phyloP scores from a whole-genome alignment of 352 stramenopile genomes.

The Nannochloropsis limnetica region DNA sequence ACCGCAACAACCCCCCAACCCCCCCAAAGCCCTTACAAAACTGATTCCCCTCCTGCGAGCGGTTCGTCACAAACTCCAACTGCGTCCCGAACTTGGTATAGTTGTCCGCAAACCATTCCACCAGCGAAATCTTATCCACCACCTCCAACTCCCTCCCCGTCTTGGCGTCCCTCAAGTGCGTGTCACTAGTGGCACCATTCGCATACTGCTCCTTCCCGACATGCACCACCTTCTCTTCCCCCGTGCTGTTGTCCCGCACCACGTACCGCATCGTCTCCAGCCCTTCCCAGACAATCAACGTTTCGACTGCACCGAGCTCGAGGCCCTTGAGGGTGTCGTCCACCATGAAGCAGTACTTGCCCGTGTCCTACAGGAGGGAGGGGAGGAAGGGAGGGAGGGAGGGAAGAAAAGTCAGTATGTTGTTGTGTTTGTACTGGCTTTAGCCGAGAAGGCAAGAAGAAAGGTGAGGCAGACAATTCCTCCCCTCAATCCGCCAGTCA shows the following conservation, averaged over 20 bases:
- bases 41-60: constrained; percentile 91
- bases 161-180: constrained; percentile 86
- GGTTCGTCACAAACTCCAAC: constrained; percentile 97
- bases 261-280: constrained; percentile 84
- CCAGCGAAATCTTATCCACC: constrained; percentile 82
- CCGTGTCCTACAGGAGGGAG: constrained; percentile 72
- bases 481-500: not conserved
- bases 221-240: constrained; percentile 69
- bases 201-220: constrained; percentile 63
- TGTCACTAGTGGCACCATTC: constrained; percentile 63
- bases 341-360: constrained; percentile 99
- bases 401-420: not conserved
- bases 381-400: not conserved
- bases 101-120: constrained; percentile 99
- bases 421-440: too few species aligned
- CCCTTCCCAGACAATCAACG: constrained; percentile 99
- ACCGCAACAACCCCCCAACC: constrained; percentile 95
- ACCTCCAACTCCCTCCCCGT: constrained; percentile 93
- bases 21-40: constrained; percentile 99
- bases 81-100: constrained; percentile 98
- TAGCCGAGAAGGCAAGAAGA: too few species aligned
- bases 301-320: constrained; percentile 95
- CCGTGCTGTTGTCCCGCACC: constrained; percentile 82
- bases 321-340: constrained; percentile 94
- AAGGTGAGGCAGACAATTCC: too few species aligned